phyloP scores from a whole-genome alignment of 2,329 filamentous ascomycete genomes.

The Apiospora rasikravindrae region DNA sequence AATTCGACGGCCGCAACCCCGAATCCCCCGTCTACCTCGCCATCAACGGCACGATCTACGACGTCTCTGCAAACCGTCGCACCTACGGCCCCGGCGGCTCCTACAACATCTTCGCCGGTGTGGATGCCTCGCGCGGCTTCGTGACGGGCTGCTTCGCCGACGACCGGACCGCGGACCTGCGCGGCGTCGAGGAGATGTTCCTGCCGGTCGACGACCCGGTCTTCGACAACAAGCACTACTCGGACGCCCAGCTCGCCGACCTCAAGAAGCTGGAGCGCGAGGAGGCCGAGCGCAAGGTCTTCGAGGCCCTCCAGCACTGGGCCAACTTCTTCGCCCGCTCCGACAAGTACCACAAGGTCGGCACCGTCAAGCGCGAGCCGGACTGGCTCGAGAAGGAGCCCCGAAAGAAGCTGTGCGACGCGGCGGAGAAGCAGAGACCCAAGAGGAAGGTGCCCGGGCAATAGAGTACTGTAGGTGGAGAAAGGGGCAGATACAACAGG shows the following conservation, averaged over 20 bases:
- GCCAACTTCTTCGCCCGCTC: conserved; percentile 79
- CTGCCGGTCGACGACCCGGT: conserved; percentile 66
- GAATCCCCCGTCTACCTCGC: conserved; percentile 85
- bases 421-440: conserved; percentile 64
- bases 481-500: conserved; percentile 15
- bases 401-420: conserved; percentile 69
- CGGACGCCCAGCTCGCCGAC: conserved; percentile 54
- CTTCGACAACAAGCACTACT: conserved; percentile 63
- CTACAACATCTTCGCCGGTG: conserved; percentile 86
- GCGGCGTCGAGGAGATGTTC: conserved; percentile 88
- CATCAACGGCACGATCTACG: conserved; percentile 86
- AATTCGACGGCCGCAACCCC: conserved; percentile 79
- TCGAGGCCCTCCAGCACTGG: conserved; percentile 78
- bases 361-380: conserved; percentile 68
- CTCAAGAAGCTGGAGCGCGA: conserved; percentile 70
- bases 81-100: conserved; percentile 84
- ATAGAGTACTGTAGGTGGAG: conserved; percentile 22
- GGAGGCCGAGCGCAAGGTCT: conserved; percentile 68
- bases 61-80: conserved; percentile 71
- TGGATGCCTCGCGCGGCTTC: conserved; percentile 85
- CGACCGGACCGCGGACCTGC: conserved; percentile 82
- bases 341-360: conserved; percentile 82
- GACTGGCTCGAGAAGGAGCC: conserved; percentile 67
- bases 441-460: conserved; percentile 64
- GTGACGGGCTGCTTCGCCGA: conserved; percentile 91